Percentiles rank a stretch among this genome's conserved stretches.
These are phyloP conservation scores for Talaromyces borbonicus DNA, from an alignment of 495 filamentous ascomycete species.

Conservation along the genomic window DNA sequence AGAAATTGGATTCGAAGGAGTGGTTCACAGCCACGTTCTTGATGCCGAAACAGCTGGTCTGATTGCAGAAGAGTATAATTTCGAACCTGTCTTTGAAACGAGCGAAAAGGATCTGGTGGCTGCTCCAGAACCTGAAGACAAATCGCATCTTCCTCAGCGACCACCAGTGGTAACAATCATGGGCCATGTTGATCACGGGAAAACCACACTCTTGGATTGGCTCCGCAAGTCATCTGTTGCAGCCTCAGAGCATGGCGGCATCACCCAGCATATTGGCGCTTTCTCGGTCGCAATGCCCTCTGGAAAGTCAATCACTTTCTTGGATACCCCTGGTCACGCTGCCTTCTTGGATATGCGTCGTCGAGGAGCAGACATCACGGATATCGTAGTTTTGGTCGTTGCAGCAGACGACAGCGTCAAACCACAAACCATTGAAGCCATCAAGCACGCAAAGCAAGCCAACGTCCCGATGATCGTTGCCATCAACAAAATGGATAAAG, in stretches of 20 bases:
- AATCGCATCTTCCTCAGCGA: conserved; percentile 55
- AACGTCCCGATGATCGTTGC: conserved; percentile 94
- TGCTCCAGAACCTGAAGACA: conserved; percentile 59
- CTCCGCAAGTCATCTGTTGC: conserved; percentile 87
- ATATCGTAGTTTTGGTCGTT: conserved; percentile 93
- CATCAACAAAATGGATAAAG: conserved; percentile 96
- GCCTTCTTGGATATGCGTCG: conserved; percentile 95
- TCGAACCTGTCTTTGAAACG: conserved; percentile 73
- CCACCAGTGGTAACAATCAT: conserved; percentile 98
- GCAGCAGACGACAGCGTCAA: conserved; percentile 97
- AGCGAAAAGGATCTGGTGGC: conserved; percentile 63
- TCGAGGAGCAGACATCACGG: conserved; percentile 89
- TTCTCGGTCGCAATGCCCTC: conserved; percentile 83
- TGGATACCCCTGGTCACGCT: conserved; percentile 94
- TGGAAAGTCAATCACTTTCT: conserved; percentile 86
- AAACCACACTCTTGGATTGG: conserved; percentile 93
- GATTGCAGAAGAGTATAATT: conserved; percentile 87
- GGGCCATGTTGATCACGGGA: conserved; percentile 98
- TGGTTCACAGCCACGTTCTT: conserved; percentile 69
- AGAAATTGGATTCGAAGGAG: conserved; percentile 73
- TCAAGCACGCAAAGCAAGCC: conserved; percentile 86
- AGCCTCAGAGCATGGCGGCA: conserved; percentile 86
- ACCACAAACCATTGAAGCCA: conserved; percentile 92
- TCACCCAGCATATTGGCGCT: conserved; percentile 99
- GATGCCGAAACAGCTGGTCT: conserved; percentile 84